Base-by-base conservation (phyloP, 164 flowering plant species). In the Magnolia officinalis region DNA sequence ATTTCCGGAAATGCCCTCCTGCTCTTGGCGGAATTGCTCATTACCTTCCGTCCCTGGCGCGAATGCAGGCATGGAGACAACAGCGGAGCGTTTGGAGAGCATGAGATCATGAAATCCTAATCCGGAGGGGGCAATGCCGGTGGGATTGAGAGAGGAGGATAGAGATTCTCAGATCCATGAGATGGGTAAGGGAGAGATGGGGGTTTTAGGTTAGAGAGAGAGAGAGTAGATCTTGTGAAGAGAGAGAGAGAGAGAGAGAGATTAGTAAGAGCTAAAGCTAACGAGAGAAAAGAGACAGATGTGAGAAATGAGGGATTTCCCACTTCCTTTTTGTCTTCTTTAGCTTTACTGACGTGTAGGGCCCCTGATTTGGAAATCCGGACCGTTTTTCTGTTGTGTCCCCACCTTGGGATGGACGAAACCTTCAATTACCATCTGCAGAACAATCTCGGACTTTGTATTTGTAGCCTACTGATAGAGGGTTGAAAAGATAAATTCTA, bases 121-220 rank as follows among this genome's bases (percentile, higher is more conserved):
- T 61, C 77, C 31, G 45, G 37, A 71, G 74, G 72, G 70, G 24
- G 52, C 81, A 85, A 67, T 67, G 71, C 71, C 29, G 50, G 71
- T 67, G n/a, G n/a, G 8, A 80, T 80, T 85, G 66, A 63, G 68
- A 74, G 70, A 31, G 29, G 52, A 18, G 10, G 16, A 75, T 11
- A 16, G 71, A 31, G 31, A 11, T 31, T 51, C 50, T 72, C 77
- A 84, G 87, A 87, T 83, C 88, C 87, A 86, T 69, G 67, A 81
- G 81, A 80, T 72, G 82, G 81, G 78, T 80, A 9, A 16, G 58
- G 24, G 61, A 67, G n/a, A 68, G 69, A 58, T 24, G 58, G 29
- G 29, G 3, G 13, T 23, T 65, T 6, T 24, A 67, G 37, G 50
- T 63, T 73, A 81, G 79, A 72, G 19, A 73, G 72, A 74, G 58